A percentile compares a stretch with the other conserved stretches of the same genome.
Conservation (phyloP, 306 rosid species). For the Castanea sativa region DNA sequence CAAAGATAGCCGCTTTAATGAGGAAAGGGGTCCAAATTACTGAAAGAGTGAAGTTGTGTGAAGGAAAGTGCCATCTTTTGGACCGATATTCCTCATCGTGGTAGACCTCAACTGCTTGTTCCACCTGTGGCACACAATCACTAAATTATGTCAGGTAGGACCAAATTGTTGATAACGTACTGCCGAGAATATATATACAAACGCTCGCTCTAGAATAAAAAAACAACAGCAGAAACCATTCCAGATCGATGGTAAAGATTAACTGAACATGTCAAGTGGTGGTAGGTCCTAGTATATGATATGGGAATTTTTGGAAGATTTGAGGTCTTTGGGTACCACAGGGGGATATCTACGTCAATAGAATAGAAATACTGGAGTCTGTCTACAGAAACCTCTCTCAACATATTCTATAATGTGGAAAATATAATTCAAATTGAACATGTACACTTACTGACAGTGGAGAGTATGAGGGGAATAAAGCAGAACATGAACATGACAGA, state of each 20-base stretch:
- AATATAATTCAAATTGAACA: neutral
- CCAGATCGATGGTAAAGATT: neutral
- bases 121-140: constrained; percentile 54
- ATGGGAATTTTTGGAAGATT: neutral
- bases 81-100: constrained; percentile 79
- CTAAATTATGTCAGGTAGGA: constrained; percentile 16
- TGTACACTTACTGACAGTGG: neutral
- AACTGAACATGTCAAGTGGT: neutral
- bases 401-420: neutral
- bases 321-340: neutral
- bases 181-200: neutral
- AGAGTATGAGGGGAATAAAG: neutral
- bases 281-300: neutral
- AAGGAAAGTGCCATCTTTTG: constrained; percentile 66
- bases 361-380: neutral
- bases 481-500: neutral
- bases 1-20: constrained; percentile 59
- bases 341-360: too few relatives aligned
- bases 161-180: neutral
- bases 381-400: neutral
- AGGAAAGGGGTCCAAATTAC: constrained; percentile 85
- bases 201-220: neutral
- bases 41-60: constrained; percentile 77
- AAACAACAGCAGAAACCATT: neutral
- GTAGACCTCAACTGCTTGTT: constrained; percentile 64